A percentile compares a stretch with the other conserved stretches of the same genome.
Conservation (phyloP, 805 yeast genomes). For the Teunomyces kruisii region DNA sequence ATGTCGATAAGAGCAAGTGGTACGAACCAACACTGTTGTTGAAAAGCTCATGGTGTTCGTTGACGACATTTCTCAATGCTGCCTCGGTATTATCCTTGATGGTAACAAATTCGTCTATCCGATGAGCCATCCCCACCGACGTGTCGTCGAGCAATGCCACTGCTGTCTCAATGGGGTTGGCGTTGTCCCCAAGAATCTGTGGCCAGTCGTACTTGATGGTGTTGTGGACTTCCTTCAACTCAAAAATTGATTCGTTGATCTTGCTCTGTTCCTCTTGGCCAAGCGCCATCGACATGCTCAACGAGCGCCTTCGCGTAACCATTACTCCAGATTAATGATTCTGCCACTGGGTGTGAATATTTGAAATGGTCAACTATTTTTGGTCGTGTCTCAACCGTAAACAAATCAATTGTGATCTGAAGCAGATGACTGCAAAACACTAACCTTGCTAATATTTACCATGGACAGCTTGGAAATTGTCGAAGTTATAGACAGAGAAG, state of each 20-base stretch:
- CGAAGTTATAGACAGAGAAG: conserved; percentile 14
- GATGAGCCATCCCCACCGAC: conserved; percentile 86
- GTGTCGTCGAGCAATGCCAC: conserved; percentile 80
- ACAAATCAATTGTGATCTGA: not conserved
- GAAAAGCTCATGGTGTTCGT: conserved; percentile 79
- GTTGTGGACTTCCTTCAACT: conserved; percentile 35
- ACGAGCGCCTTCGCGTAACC: conserved; percentile 3
- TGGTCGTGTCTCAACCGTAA: not conserved
- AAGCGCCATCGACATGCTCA: conserved; percentile 5
- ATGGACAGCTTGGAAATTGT: conserved; percentile 14
- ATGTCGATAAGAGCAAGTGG: conserved; percentile 61
- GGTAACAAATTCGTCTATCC: conserved; percentile 62
- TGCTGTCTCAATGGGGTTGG: conserved; percentile 85
- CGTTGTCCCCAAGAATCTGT: conserved; percentile 39
- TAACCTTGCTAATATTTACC: not conserved
- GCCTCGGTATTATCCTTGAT: conserved; percentile 56
- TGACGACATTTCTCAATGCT: conserved; percentile 68
- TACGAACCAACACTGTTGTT: conserved; percentile 85
- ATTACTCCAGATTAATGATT: not conserved
- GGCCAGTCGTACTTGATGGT: conserved; percentile 46
- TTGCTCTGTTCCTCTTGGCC: not conserved
- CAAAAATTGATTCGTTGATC: conserved; percentile 28
- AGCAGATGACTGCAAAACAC: conserved; percentile 1
- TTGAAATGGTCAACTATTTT: not conserved
- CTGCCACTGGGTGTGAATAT: too few relatives aligned